Percentiles rank a stretch among this genome's conserved stretches.
Evolutionary conservation across 73 alveolate genomes (phyloP).

Genomic region (Urostyla sp.): DNA sequence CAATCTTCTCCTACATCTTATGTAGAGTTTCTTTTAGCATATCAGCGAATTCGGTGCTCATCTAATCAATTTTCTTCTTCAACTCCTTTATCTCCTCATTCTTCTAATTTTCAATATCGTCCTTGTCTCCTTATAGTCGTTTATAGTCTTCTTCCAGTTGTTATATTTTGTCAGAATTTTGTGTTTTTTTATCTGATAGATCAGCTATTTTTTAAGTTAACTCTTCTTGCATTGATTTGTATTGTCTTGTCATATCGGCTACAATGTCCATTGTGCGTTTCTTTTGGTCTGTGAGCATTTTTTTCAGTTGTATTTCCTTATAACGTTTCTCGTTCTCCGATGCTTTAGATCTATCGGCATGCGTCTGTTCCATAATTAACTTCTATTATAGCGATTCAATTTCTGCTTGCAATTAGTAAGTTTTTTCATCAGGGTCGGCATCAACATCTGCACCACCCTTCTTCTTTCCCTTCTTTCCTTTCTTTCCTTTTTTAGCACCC

Average conservation of each 20-base stretch:
- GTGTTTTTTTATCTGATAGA: constrained; percentile 62
- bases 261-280: constrained; percentile 72
- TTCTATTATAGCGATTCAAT: constrained; percentile 61
- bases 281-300: constrained; percentile 72
- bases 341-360: constrained; percentile 80
- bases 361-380: constrained; percentile 62
- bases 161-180: constrained; percentile 20
- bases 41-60: constrained; percentile 85
- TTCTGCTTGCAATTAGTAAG: constrained; percentile 59
- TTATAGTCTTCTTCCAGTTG: constrained; percentile 74
- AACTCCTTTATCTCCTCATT: constrained; percentile 79
- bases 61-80: constrained; percentile 77
- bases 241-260: constrained; percentile 87
- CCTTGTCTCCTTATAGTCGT: constrained; percentile 59
- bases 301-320: constrained; percentile 74
- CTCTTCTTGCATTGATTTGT: constrained; percentile 82
- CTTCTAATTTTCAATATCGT: constrained; percentile 64
- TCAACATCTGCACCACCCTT: constrained; percentile 49
- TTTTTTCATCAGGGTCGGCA: constrained; percentile 62
- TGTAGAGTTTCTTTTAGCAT: constrained; percentile 85
- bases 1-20: constrained; percentile 86
- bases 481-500: constrained; percentile 72
- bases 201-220: constrained; percentile 64
- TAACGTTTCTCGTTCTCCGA: constrained; percentile 82
- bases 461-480: constrained; percentile 61